These are phyloP conservation scores for Myxozyma nipponensis DNA, from an alignment of 805 yeast species.

Conservation along the genomic window DNA sequence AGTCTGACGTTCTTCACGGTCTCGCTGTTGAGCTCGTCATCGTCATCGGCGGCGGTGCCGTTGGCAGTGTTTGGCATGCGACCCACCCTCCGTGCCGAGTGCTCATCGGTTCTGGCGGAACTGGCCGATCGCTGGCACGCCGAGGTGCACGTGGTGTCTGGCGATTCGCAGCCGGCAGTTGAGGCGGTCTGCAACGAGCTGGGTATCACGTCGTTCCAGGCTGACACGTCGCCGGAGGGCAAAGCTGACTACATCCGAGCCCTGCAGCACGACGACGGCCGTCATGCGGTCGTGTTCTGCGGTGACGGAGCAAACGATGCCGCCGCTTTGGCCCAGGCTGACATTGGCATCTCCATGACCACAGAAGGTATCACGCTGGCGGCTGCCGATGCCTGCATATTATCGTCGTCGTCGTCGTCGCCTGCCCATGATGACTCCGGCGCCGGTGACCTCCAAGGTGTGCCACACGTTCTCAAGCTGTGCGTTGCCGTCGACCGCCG, in stretches of 20 bases:
- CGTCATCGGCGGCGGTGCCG: background rate
- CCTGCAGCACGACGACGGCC: background rate
- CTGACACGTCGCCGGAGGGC: slow-evolving; percentile 17
- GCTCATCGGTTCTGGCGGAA: background rate
- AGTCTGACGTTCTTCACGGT: background rate
- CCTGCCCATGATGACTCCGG: background rate
- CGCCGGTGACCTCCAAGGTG: slow-evolving; percentile 10
- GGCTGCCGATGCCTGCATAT: slow-evolving; percentile 17
- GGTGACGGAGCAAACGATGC: slow-evolving; percentile 94
- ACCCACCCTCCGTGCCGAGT: slow-evolving; percentile 6
- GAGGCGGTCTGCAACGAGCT: slow-evolving; percentile 5
- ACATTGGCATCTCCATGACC: slow-evolving; percentile 57
- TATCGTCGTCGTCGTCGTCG: background rate
- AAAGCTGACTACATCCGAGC: slow-evolving; percentile 12
- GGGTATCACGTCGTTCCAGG: slow-evolving; percentile 9
- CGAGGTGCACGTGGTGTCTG: slow-evolving; percentile 16
- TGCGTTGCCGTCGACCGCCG: background rate
- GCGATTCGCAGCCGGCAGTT: slow-evolving; percentile 13
- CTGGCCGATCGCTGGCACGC: slow-evolving; percentile 1
- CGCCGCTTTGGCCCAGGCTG: slow-evolving; percentile 85
- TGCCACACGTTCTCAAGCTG: slow-evolving; percentile 7
- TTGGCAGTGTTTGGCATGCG: slow-evolving; percentile 12
- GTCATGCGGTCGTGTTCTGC: slow-evolving; percentile 63
- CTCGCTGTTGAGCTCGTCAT: background rate
- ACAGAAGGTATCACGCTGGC: slow-evolving; percentile 10